Evolutionary conservation across 176 grass and related monocot genomes (phyloP).

Genomic region (Microstegium vimineum): DNA sequence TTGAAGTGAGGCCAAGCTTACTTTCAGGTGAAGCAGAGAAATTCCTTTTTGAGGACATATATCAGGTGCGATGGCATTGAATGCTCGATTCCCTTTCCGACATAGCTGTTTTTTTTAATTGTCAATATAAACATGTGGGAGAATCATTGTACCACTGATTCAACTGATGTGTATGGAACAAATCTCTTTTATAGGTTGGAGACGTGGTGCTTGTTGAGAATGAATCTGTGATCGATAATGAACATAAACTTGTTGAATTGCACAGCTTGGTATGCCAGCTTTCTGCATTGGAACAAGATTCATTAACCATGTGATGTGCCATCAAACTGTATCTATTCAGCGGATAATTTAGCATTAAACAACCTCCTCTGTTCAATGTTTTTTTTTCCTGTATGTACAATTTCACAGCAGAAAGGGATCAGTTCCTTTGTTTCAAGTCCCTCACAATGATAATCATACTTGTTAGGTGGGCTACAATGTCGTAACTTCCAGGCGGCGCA

Average conservation of each 20-base stretch:
- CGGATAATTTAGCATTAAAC: neutral
- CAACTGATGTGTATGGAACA: neutral
- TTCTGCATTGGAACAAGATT: neutral
- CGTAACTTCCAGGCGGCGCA: slow-evolving; percentile 58
- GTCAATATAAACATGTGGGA: neutral
- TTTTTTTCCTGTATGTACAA: neutral
- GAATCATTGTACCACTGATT: neutral
- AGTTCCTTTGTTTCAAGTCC: neutral
- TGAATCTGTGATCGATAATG: slow-evolving; percentile 76
- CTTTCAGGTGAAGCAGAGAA: slow-evolving; percentile 78
- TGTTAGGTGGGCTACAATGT: slow-evolving; percentile 83
- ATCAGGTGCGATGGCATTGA: slow-evolving; percentile 45
- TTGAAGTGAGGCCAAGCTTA: slow-evolving; percentile 36
- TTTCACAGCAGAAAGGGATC: neutral
- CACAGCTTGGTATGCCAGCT: slow-evolving; percentile 62
- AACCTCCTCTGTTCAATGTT: neutral
- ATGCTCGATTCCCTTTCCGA: neutral
- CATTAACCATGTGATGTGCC: neutral
- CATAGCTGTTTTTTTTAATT: slow-evolving; percentile 2
- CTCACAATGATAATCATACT: neutral
- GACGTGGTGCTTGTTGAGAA: slow-evolving; percentile 95
- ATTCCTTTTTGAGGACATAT: slow-evolving; percentile 84
- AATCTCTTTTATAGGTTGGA: slow-evolving; percentile 67
- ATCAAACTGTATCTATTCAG: neutral
- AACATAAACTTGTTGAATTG: slow-evolving; percentile 62